Evolutionary conservation across 345 rosid species (phyloP).

Genomic region (Nasturtium officinale): DNA sequence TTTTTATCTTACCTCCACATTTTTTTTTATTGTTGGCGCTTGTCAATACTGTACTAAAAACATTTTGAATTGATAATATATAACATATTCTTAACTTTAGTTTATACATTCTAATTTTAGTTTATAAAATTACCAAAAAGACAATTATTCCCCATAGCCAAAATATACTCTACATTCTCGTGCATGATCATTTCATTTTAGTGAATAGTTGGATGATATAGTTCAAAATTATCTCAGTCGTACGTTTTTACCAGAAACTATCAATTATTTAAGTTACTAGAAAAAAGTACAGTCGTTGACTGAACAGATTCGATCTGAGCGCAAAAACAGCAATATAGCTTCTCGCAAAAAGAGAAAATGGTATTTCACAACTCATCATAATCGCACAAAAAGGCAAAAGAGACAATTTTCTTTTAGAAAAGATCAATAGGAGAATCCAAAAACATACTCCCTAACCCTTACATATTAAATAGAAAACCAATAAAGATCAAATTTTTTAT

Average conservation of each 20-base stretch:
- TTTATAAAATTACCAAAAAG: too few relatives aligned
- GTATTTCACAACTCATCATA: background rate
- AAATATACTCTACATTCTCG: background rate
- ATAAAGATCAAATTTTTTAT: background rate
- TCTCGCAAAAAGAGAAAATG: background rate
- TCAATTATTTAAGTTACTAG: background rate
- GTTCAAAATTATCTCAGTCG: too few relatives aligned
- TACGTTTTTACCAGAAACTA: background rate
- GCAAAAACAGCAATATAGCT: background rate
- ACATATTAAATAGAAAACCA: conserved; percentile 10
- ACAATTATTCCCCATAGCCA: background rate
- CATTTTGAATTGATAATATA: too few relatives aligned
- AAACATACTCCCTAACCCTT: conserved; percentile 8
- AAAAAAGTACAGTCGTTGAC: too few relatives aligned
- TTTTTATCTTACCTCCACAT: too few relatives aligned
- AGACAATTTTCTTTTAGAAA: background rate
- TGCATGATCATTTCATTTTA: background rate
- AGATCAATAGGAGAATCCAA: background rate
- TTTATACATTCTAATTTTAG: too few relatives aligned
- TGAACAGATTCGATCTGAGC: background rate
- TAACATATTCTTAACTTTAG: too few relatives aligned
- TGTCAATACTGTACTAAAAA: too few relatives aligned
- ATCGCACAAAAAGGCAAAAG: background rate
- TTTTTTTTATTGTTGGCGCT: background rate
- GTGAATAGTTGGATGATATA: background rate